A percentile compares a stretch with the other conserved stretches of the same genome.
phyloP scores from a whole-genome alignment of 2,329 filamentous ascomycete species.

The Fusarium aywerte region DNA sequence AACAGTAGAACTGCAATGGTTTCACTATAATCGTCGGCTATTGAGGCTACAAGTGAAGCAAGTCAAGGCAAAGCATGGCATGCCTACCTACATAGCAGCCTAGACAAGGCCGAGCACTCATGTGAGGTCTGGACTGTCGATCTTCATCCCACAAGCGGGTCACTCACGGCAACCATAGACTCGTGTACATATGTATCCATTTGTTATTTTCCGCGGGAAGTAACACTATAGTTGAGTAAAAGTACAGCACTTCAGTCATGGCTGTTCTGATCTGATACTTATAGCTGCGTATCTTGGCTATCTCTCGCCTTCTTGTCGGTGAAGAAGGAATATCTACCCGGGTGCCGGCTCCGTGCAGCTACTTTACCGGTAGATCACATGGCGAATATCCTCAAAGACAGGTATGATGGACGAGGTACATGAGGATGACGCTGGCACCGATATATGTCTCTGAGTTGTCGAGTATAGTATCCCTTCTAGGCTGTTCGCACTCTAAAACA shows the following conservation, averaged over 20 bases:
- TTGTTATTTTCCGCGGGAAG: constrained; percentile 17
- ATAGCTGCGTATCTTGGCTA: not conserved
- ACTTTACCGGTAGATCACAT: constrained; percentile 1
- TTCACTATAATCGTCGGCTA: not conserved
- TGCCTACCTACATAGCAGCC: not conserved
- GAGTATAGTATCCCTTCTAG: not conserved
- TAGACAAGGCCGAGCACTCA: constrained; percentile 1
- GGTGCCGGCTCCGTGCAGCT: constrained; percentile 14
- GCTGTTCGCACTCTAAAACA: constrained; percentile 2
- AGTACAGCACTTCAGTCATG: too few relatives aligned
- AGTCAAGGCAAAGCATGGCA: not conserved
- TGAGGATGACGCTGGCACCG: constrained; percentile 15
- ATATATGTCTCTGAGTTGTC: constrained; percentile 14
- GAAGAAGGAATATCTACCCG: constrained; percentile 19
- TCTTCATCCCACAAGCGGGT: constrained; percentile 35
- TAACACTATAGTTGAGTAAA: not conserved
- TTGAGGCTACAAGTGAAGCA: constrained; percentile 3
- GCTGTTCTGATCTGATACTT: too few relatives aligned
- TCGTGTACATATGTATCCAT: not conserved
- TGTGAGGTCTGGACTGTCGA: constrained; percentile 27
- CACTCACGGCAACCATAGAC: constrained; percentile 10
- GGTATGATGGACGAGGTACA: constrained; percentile 20
- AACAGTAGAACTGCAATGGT: not conserved
- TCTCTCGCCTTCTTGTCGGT: constrained; percentile 31
- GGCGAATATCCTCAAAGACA: constrained; percentile 18